Evolutionary conservation across 495 filamentous ascomycete species (phyloP), one percentile per base, ranked within the genome.

Genomic region (Coniosporium apollinis): DNA sequence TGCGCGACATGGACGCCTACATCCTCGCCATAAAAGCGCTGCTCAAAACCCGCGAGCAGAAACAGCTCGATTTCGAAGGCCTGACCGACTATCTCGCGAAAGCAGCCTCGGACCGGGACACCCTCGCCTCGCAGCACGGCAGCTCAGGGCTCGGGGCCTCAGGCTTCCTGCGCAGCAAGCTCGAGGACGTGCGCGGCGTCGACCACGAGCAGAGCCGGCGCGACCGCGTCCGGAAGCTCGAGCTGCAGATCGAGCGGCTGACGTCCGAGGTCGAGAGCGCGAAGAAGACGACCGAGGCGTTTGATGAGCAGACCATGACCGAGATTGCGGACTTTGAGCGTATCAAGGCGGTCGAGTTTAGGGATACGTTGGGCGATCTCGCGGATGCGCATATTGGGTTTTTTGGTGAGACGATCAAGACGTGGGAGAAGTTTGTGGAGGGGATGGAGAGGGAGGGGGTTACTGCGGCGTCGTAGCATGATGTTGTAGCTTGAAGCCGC

Each of bases 61-160:
- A 96, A 53, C 89, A 97, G 51, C 76, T 96, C 28, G 89, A 97
- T 58, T 93, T 87, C 51, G 89, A 97, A 59, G 89, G 80, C 26
- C 65, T 96, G 19, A 92, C 84, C 15, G 87, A 94, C 48, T 96
- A 96, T 56, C 82, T 93, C 37, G 79, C 76, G 60, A 91, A 91
- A 50, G 78, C 82, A 2, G 78, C 79, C 6, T 59, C 70, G n/a
- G 89, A 97, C 51, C 75, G 87, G 28, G 91, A 97, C 57, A 68
- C 69, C 19, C 74, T 97, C 9, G 79, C 81, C 4, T 71, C 73
- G 13, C 32, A 15, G 9, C 65, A 69, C 47, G 67, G 70, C 44
- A 56, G 60, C 18, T 70, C 69, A 18, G 58, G 65, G 5, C 49
- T 74, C 4, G 70, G 70, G 28, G 69, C 87, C 0, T 76, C 81